Conservation (phyloP, 129 eudicot genomes). For the Lonicera japonica region DNA sequence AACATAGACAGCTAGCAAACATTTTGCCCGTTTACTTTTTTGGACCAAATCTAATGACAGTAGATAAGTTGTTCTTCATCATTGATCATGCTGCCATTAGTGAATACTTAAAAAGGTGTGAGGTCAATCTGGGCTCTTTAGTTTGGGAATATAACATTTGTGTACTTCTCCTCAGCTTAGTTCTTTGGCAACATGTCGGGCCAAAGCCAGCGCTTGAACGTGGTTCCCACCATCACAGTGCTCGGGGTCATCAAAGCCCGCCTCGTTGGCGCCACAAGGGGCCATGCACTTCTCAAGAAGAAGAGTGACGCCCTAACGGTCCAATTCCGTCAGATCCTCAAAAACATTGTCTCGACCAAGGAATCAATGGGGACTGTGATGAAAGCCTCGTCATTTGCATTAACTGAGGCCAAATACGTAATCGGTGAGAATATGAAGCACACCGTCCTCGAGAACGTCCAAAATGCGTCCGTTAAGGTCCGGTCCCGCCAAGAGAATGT, state of each 20-base stretch:
- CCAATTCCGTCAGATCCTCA: constrained; percentile 78
- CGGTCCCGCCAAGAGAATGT: constrained; percentile 69
- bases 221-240: constrained; percentile 84
- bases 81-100: too few species aligned
- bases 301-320: constrained; percentile 92
- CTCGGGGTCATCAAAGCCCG: constrained; percentile 90
- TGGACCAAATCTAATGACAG: too few species aligned
- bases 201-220: constrained; percentile 75
- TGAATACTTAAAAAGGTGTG: too few species aligned
- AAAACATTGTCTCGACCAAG: constrained; percentile 72
- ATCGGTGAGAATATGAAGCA: constrained; percentile 92
- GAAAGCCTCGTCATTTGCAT: constrained; percentile 74
- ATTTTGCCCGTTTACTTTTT: too few species aligned
- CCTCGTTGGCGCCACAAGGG: constrained; percentile 90
- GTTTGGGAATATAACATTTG: too few species aligned
- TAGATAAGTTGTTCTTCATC: too few species aligned
- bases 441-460: constrained; percentile 64
- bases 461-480: constrained; percentile 67
- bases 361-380: constrained; percentile 87
- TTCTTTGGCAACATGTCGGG: constrained; percentile 65
- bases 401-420: constrained; percentile 86
- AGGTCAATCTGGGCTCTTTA: too few species aligned
- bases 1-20: too few species aligned
- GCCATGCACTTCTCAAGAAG: constrained; percentile 93
- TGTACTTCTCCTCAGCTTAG: constrained; percentile 21